Evolutionary conservation across 768 basidiomycete species (phyloP).

Genomic region (Xanthoconium stramineum): DNA sequence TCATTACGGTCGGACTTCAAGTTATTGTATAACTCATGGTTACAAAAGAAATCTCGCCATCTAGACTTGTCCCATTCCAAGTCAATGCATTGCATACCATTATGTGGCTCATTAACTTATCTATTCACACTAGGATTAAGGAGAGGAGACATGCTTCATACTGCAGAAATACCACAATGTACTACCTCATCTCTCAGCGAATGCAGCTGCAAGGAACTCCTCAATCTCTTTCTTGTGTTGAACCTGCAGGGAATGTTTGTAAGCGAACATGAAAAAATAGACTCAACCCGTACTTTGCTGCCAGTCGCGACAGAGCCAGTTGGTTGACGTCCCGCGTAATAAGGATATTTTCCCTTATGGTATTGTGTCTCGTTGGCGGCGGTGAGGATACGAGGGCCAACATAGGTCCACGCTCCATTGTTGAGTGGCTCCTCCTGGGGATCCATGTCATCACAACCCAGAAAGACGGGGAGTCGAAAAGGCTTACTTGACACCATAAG

Average conservation of each 20-base stretch:
- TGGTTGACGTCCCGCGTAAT: slow-evolving; percentile 90
- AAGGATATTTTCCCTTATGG: slow-evolving; percentile 88
- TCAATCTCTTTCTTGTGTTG: slow-evolving; percentile 93
- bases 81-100: too few relatives aligned
- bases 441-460: slow-evolving; percentile 1
- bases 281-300: slow-evolving; percentile 61
- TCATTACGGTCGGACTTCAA: too few relatives aligned
- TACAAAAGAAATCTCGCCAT: too few relatives aligned
- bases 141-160: not conserved
- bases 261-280: not conserved
- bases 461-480: not conserved
- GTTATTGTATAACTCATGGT: too few relatives aligned
- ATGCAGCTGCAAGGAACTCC: slow-evolving; percentile 62
- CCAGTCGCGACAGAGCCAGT: slow-evolving; percentile 91
- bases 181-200: slow-evolving; percentile 32
- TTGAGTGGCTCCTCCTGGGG: slow-evolving; percentile 89
- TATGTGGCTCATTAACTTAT: not conserved
- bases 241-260: slow-evolving; percentile 35
- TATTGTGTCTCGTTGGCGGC: slow-evolving; percentile 88
- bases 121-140: slow-evolving; percentile 3
- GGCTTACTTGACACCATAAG: slow-evolving; percentile 80
- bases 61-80: too few relatives aligned
- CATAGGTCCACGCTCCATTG: slow-evolving; percentile 96
- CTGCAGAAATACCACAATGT: not conserved
- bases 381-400: slow-evolving; percentile 90